These are phyloP conservation scores for Glaciozyma martinii DNA, from an alignment of 768 basidiomycete species.

Conservation along the genomic window DNA sequence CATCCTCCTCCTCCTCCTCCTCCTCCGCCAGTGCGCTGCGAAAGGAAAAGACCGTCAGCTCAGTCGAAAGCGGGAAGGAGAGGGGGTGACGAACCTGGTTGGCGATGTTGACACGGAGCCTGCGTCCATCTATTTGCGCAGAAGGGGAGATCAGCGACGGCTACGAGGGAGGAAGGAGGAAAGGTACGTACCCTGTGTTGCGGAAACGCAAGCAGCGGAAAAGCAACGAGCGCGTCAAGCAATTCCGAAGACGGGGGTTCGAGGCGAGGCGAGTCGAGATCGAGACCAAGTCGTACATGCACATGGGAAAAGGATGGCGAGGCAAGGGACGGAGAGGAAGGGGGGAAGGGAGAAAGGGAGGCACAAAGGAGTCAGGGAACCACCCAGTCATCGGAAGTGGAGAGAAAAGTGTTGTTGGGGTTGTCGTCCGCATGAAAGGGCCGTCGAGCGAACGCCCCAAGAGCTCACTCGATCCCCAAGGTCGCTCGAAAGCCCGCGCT, in stretches of 20 bases:
- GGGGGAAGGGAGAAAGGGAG: not conserved
- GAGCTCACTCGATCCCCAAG: too few relatives aligned
- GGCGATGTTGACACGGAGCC: conserved; percentile 70
- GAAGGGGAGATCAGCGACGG: not conserved
- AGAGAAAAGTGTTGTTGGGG: not conserved
- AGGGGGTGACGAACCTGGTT: conserved; percentile 42
- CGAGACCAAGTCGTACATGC: not conserved
- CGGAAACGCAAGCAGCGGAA: not conserved
- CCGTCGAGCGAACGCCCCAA: not conserved
- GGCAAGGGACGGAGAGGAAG: not conserved
- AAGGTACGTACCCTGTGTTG: not conserved
- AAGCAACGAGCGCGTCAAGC: not conserved
- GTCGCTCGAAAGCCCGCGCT: too few relatives aligned
- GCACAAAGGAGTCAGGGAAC: conserved; percentile 2
- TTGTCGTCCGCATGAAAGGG: not conserved
- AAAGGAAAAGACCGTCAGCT: conserved; percentile 5
- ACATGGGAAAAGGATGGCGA: not conserved
- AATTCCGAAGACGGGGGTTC: not conserved
- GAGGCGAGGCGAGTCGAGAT: conserved; percentile 1
- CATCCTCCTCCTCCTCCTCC: conserved; percentile 26
- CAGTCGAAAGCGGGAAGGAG: conserved; percentile 22
- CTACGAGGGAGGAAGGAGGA: not conserved
- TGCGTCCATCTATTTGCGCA: conserved; percentile 57
- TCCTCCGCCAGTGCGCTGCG: conserved; percentile 27
- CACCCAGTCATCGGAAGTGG: not conserved